Conservation (phyloP, 306 rosid species). For the Medicago lupulina region DNA sequence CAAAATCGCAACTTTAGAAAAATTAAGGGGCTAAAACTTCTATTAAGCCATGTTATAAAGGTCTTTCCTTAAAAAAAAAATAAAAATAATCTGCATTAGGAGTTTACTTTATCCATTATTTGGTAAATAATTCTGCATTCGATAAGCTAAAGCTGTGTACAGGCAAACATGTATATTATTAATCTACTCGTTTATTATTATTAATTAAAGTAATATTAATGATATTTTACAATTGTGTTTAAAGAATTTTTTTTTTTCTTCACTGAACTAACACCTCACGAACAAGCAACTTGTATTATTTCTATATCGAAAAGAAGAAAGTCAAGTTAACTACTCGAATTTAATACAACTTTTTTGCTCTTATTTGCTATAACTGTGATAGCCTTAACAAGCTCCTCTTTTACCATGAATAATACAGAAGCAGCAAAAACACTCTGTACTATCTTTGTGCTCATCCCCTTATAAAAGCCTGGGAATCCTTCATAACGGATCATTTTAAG, state of each 20-base stretch:
- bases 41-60: too few species aligned
- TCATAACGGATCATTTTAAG: constrained; percentile 78
- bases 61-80: too few species aligned
- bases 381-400: constrained; percentile 82
- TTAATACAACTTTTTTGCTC: constrained; percentile 46
- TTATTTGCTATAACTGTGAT: constrained; percentile 51
- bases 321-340: constrained; percentile 31
- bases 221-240: not conserved
- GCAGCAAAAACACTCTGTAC: constrained; percentile 91
- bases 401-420: constrained; percentile 79
- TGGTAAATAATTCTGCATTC: too few species aligned
- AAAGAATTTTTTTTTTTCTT: too few species aligned
- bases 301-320: constrained; percentile 31
- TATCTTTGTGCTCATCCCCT: constrained; percentile 89
- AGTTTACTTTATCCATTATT: too few species aligned
- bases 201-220: too few species aligned
- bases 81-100: too few species aligned
- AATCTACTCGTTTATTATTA: not conserved
- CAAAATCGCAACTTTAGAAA: too few species aligned
- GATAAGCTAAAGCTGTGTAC: too few species aligned
- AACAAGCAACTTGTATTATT: not conserved
- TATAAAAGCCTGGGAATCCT: constrained; percentile 74
- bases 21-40: too few species aligned
- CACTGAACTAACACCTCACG: not conserved
- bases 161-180: not conserved